Evolutionary conservation across 352 stramenopile genomes (phyloP).

Genomic region (Pythium diclinum): DNA sequence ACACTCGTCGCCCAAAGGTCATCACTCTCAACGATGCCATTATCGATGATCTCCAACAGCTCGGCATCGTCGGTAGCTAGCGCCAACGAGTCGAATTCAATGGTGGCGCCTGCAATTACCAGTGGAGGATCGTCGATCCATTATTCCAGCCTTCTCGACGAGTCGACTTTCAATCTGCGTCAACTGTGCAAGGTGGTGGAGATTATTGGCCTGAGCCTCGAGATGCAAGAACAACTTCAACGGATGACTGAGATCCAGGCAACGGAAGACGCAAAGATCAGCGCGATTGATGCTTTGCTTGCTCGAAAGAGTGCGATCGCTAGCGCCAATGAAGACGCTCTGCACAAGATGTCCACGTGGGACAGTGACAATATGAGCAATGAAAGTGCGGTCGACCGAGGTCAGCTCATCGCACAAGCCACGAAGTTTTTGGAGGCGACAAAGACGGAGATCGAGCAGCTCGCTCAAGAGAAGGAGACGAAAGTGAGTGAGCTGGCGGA

Average conservation of each 20-base stretch:
- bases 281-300: constrained; percentile 28
- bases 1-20: constrained; percentile 16
- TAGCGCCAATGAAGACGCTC: constrained; percentile 28
- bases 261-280: constrained; percentile 28
- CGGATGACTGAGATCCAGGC: constrained; percentile 23
- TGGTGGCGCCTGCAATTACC: constrained; percentile 32
- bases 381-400: neutral
- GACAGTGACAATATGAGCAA: constrained; percentile 7
- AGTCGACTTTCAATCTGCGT: constrained; percentile 31
- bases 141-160: neutral
- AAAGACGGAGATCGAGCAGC: neutral
- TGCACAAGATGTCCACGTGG: constrained; percentile 50
- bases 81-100: constrained; percentile 15
- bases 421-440: neutral
- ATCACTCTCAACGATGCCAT: constrained; percentile 4
- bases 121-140: constrained; percentile 39
- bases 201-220: constrained; percentile 47
- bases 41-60: neutral
- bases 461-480: constrained; percentile 1
- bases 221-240: constrained; percentile 44
- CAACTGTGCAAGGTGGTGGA: constrained; percentile 49
- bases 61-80: neutral
- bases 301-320: constrained; percentile 31
- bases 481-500: constrained; percentile 1
- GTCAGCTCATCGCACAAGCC: neutral